phyloP scores from a whole-genome alignment of 495 filamentous ascomycete species.

The Penicillium steckii region DNA sequence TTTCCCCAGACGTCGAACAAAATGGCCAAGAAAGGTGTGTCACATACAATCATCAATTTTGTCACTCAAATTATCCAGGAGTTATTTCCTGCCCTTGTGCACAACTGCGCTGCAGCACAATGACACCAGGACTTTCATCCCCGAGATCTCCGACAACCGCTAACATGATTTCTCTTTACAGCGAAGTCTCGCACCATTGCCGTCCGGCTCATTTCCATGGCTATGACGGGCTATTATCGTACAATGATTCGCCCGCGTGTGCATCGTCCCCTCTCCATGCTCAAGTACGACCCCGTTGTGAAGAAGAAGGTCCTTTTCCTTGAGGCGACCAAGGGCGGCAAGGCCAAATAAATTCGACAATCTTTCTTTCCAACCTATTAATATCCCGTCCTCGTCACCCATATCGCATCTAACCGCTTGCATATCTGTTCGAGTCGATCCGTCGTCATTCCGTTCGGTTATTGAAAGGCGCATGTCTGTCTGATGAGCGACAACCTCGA shows the following conservation, averaged over 20 bases:
- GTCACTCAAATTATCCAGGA: not conserved
- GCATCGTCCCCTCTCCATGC: slow-evolving; percentile 85
- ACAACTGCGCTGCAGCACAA: not conserved
- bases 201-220: slow-evolving; percentile 97
- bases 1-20: slow-evolving; percentile 20
- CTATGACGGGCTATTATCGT: slow-evolving; percentile 95
- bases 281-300: slow-evolving; percentile 99
- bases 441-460: too few relatives aligned
- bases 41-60: not conserved
- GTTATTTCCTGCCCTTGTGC: not conserved
- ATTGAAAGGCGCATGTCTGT: too few relatives aligned
- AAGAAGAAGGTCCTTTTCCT: slow-evolving; percentile 92
- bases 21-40: slow-evolving; percentile 36
- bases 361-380: not conserved
- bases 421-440: too few relatives aligned
- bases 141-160: slow-evolving; percentile 4
- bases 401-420: too few relatives aligned
- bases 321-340: slow-evolving; percentile 73
- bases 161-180: slow-evolving; percentile 31
- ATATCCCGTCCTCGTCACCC: too few relatives aligned
- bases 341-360: slow-evolving; percentile 30
- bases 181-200: slow-evolving; percentile 89
- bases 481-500: too few relatives aligned
- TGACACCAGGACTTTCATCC: not conserved
- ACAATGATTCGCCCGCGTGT: slow-evolving; percentile 80